Evolutionary conservation across 306 rosid genomes (phyloP).

Genomic region (Astragalus glycyphyllos): DNA sequence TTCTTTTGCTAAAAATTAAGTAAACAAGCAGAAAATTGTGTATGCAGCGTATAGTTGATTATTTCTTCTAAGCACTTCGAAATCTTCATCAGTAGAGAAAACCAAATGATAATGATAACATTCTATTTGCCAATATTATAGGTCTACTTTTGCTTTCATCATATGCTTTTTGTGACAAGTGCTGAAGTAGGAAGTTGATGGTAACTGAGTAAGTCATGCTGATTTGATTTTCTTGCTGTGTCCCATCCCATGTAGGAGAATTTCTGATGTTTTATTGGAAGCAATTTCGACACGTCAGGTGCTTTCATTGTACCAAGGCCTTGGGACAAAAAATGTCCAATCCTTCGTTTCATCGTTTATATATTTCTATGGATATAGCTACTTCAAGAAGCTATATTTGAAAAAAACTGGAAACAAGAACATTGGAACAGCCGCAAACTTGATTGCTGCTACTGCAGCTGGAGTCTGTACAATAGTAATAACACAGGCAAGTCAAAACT

Average conservation of each 20-base stretch:
- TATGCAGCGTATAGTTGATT: constrained; percentile 10
- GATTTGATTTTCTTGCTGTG: constrained; percentile 37
- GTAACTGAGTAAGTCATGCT: constrained; percentile 23
- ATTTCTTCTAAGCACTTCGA: constrained; percentile 15
- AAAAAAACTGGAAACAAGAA: constrained; percentile 68
- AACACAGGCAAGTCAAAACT: constrained; percentile 63
- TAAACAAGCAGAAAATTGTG: constrained; percentile 8
- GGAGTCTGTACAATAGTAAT: constrained; percentile 83
- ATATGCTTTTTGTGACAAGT: too few relatives aligned
- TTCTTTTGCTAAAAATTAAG: constrained; percentile 1
- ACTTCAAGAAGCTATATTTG: constrained; percentile 79
- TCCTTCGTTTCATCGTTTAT: constrained; percentile 78
- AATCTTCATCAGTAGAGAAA: not conserved
- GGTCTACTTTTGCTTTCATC: constrained; percentile 21
- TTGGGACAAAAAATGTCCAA: constrained; percentile 88
- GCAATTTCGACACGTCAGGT: constrained; percentile 77
- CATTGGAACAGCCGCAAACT: constrained; percentile 82
- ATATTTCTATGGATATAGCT: constrained; percentile 97
- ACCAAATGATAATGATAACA: not conserved
- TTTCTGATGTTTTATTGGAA: constrained; percentile 95
- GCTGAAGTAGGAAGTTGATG: not conserved
- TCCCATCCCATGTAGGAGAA: constrained; percentile 63
- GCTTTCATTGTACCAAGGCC: constrained; percentile 91
- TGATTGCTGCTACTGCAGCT: constrained; percentile 82
- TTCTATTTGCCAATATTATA: constrained; percentile 8